These are phyloP conservation scores for Sporothrix luriei DNA, from an alignment of 2,329 filamentous ascomycete genomes.

Conservation along the genomic window DNA sequence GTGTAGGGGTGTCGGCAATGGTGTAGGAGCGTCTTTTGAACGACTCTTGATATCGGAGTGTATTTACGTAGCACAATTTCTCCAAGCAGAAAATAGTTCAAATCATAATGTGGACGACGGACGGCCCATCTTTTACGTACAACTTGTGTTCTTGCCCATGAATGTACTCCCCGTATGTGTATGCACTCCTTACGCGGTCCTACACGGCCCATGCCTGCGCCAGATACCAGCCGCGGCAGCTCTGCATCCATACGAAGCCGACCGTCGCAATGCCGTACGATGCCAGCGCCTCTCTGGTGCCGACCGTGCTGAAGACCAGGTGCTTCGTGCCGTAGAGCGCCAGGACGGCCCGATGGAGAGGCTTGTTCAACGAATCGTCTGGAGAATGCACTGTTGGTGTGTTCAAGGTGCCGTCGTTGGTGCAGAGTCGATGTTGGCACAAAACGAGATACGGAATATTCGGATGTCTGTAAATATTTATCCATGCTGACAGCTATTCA, in stretches of 20 bases:
- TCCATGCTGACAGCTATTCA: neutral
- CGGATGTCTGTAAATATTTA: neutral
- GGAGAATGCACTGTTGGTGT: neutral
- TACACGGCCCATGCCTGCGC: no score
- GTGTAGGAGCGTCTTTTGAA: no score
- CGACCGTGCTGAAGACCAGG: conserved; percentile 39
- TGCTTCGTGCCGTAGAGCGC: conserved; percentile 41
- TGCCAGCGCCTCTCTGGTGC: conserved; percentile 37
- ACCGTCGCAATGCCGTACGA: conserved; percentile 35
- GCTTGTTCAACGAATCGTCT: neutral
- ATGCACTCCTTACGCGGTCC: no score
- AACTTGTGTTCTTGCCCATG: no score
- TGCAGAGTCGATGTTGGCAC: neutral
- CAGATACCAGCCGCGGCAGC: conserved; percentile 7
- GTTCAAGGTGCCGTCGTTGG: neutral
- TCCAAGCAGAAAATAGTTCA: no score
- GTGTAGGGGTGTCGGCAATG: no score
- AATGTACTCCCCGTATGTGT: no score
- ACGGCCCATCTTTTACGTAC: no score
- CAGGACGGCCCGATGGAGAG: conserved; percentile 37
- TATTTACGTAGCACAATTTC: no score
- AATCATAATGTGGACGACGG: no score
- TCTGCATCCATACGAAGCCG: conserved; percentile 14
- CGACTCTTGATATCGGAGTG: no score
- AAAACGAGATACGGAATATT: neutral